Percentiles rank a stretch among this genome's conserved stretches.
Evolutionary conservation across 148 eudicot species (phyloP).

Genomic region (Dysphania ambrosioides): DNA sequence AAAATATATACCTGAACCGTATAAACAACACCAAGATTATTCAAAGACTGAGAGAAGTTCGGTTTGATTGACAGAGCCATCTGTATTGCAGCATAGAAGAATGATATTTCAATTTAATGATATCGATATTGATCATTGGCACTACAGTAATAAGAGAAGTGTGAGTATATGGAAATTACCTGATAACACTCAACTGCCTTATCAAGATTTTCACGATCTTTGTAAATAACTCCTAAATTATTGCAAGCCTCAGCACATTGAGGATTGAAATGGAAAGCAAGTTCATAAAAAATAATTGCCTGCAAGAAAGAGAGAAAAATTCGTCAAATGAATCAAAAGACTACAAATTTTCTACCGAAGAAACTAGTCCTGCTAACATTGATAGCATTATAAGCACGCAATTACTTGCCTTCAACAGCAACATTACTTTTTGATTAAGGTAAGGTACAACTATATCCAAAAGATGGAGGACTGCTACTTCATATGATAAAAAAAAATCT

Average conservation of each 20-base stretch:
- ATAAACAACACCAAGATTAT: conserved; percentile 98
- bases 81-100: conserved; percentile 39
- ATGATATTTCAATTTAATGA: background rate
- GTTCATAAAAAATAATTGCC: conserved; percentile 99
- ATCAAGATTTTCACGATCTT: conserved; percentile 99
- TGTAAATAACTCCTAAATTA: conserved; percentile 93
- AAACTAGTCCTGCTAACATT: background rate
- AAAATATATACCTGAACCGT: conserved; percentile 79
- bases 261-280: conserved; percentile 98
- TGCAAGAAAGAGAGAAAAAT: conserved; percentile 26
- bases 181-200: conserved; percentile 99
- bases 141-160: conserved; percentile 16
- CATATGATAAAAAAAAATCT: background rate
- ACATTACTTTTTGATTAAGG: background rate
- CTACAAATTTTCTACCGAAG: background rate
- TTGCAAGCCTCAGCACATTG: conserved; percentile 99
- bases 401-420: background rate
- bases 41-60: conserved; percentile 93
- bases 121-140: conserved; percentile 6
- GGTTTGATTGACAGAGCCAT: conserved; percentile 90
- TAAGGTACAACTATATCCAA: background rate
- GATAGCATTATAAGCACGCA: background rate
- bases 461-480: background rate
- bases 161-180: conserved; percentile 43
- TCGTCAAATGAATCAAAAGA: conserved; percentile 1